Evolutionary conservation across 1,139 yeast species (phyloP).

Genomic region (Diutina catenulata): DNA sequence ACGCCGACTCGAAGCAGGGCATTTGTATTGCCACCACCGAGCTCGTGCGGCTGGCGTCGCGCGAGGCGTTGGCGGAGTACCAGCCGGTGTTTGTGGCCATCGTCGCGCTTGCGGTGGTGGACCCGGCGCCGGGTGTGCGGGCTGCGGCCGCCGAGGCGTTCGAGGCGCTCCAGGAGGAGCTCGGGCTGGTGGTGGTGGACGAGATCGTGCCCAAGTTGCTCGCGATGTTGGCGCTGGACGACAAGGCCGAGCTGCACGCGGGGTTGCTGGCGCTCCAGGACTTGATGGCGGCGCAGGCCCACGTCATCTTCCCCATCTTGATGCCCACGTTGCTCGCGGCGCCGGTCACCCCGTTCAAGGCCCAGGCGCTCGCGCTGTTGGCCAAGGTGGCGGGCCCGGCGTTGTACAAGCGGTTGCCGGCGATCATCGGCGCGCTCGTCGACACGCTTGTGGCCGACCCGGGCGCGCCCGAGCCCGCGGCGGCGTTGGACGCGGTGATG

Average conservation of each 20-base stretch:
- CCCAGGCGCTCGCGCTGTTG: slow-evolving; percentile 76
- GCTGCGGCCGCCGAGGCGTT: slow-evolving; percentile 89
- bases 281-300: slow-evolving; percentile 84
- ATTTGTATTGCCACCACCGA: slow-evolving; percentile 89
- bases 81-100: slow-evolving; percentile 63
- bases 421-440: slow-evolving; percentile 63
- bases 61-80: slow-evolving; percentile 50
- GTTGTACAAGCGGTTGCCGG: slow-evolving; percentile 56
- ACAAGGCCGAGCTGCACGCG: slow-evolving; percentile 57
- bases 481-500: slow-evolving; percentile 56
- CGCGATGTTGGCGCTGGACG: slow-evolving; percentile 52
- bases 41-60: slow-evolving; percentile 63
- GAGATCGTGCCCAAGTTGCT: slow-evolving; percentile 79
- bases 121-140: slow-evolving; percentile 61
- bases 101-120: slow-evolving; percentile 71
- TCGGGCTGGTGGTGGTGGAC: slow-evolving; percentile 82
- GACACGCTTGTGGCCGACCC: slow-evolving; percentile 40
- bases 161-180: slow-evolving; percentile 68
- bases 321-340: slow-evolving; percentile 75
- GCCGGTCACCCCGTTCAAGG: slow-evolving; percentile 78
- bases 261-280: slow-evolving; percentile 83
- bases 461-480: slow-evolving; percentile 27
- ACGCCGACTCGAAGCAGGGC: slow-evolving; percentile 85
- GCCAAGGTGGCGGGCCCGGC: slow-evolving; percentile 89
- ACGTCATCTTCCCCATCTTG: slow-evolving; percentile 85